Percentiles rank a stretch among this genome's conserved stretches.
phyloP scores from a whole-genome alignment of 169 alveolate genomes.

The Eimeria sp. region DNA sequence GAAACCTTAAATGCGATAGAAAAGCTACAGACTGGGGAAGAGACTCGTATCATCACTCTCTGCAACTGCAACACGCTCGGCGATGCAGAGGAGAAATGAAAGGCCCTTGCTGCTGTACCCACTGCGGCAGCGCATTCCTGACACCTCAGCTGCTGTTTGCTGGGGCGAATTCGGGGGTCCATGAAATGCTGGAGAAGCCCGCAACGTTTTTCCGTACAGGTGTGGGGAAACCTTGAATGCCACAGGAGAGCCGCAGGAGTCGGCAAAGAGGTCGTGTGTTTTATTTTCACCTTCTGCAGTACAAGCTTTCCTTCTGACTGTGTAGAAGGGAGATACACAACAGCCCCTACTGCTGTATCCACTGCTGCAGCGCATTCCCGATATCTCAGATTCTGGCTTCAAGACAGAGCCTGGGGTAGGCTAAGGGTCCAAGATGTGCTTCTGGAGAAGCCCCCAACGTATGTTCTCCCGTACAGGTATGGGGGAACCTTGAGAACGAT shows the following conservation, averaged over 20 bases:
- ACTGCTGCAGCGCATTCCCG: conserved; percentile 45
- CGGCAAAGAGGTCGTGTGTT: neutral
- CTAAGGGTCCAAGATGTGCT: neutral
- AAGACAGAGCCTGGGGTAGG: neutral
- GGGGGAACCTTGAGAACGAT: neutral
- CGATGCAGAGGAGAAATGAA: conserved; percentile 24
- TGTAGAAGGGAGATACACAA: neutral
- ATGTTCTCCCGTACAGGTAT: neutral
- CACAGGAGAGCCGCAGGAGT: neutral
- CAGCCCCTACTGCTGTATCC: neutral
- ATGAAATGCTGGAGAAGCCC: neutral
- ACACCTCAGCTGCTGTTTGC: conserved; percentile 34
- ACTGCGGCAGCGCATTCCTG: conserved; percentile 33
- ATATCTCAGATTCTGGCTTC: neutral
- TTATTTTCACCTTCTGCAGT: neutral
- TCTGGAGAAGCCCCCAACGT: neutral
- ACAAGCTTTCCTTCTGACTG: neutral
- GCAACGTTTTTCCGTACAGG: conserved; percentile 5
- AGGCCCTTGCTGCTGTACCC: conserved; percentile 43
- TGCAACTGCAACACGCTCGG: conserved; percentile 13
- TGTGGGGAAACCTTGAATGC: neutral
- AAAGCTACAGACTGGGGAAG: conserved; percentile 14
- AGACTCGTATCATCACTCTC: neutral
- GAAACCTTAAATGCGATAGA: neutral
- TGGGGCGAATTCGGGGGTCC: neutral